Evolutionary conservation across 192 early-diverging fungal genomes (phyloP), one percentile per base, ranked within the genome.

Genomic region (Entomortierella beljakovae): DNA sequence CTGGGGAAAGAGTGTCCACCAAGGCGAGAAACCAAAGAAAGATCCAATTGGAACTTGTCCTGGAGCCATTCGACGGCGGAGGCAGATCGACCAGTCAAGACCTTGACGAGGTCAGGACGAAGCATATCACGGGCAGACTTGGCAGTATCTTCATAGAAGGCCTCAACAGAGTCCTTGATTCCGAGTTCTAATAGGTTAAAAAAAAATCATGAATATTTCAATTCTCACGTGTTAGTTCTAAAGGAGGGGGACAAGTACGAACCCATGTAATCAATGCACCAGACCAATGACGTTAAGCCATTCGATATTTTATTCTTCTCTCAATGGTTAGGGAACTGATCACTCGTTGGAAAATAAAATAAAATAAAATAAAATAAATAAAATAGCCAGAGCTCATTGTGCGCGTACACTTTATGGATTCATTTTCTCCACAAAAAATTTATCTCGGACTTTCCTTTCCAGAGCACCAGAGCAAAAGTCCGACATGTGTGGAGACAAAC

Each of bases 41-140:
- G 85, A 66, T 97, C 96, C 57, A 98, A 85, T 40, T 87, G 70
- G 82, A 98, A 98, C 74, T 91, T 92, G 26, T 95, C 89, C 73
- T 95, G 91, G 62, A 99, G 88, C 96, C 96, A 98, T 77, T 94
- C 93, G 40, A 97, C 95, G 35, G 97, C 95, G 43, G 92, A 84
- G 26, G 90, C 88, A 55, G 95, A 95, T n/a, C 94, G 84, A 63
- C 91, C 91, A 1, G 93, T 93, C 68, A 98, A 84, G 56, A 95
- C 95, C 71, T 90, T 85, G 70, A 94, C 95, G 57, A 98, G 86
- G 25, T 89, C 88, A 53, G 93, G 89, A 62, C 90, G 87, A 64
- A 93, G 89, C 67, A 91, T 86, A 33, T 94, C 95, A 75, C 92
- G 90, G 20, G 95, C 96, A 10, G 95, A 97, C 48, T 85, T 87